Conservation (phyloP, 305 asterid genomes). For the Fraxinus sp. region DNA sequence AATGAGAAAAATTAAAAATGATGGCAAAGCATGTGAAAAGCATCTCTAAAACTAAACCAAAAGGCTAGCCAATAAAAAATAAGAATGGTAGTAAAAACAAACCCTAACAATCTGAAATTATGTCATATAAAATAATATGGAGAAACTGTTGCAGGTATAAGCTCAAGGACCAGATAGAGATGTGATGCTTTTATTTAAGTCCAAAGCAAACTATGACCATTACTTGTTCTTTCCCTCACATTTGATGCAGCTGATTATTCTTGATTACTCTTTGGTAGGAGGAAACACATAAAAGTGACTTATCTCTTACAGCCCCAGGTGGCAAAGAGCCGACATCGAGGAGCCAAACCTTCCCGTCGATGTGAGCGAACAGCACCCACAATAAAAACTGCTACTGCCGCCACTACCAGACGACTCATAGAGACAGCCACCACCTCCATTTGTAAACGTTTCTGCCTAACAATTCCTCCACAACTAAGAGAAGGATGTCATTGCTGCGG, state of each 20-base stretch:
- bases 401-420: not conserved
- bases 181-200: constrained; percentile 1
- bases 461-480: not conserved
- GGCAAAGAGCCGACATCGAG: too few species aligned
- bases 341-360: too few species aligned
- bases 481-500: not conserved
- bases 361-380: not conserved
- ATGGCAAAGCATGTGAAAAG: not conserved
- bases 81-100: not conserved
- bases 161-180: not conserved
- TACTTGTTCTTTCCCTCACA: not conserved
- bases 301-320: not conserved
- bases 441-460: not conserved
- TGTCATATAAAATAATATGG: not conserved
- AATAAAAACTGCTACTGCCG: not conserved
- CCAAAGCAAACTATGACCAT: not conserved
- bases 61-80: not conserved
- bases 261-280: not conserved
- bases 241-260: not conserved
- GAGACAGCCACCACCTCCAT: not conserved
- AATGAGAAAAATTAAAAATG: constrained; percentile 25
- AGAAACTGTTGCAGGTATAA: not conserved
- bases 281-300: not conserved
- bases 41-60: constrained; percentile 1
- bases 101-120: not conserved